A percentile compares a stretch with the other conserved stretches of the same genome.
phyloP scores from a whole-genome alignment of 78 protist species.

The Parvularia atlantis region DNA sequence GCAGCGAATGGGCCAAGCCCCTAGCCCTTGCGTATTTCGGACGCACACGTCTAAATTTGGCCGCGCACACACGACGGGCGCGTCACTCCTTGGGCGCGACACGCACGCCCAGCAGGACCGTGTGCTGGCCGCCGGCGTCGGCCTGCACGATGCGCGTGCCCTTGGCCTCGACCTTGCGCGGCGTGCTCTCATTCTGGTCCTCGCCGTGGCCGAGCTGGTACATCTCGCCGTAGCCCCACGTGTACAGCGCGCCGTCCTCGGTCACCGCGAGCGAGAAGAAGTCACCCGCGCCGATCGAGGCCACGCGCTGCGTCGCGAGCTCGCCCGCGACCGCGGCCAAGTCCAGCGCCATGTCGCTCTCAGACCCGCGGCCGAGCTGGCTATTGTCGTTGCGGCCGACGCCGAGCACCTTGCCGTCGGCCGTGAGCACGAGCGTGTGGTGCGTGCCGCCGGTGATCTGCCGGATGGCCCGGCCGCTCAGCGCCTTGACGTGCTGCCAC shows the following conservation, averaged over 20 bases:
- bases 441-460: constrained; percentile 7
- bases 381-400: constrained; percentile 13
- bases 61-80: too few relatives aligned
- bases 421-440: constrained; percentile 5
- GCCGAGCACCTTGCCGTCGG: background rate
- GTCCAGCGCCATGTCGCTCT: background rate
- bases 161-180: background rate
- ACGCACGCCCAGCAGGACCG: background rate
- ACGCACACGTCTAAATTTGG: too few relatives aligned
- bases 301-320: background rate
- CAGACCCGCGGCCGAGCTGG: constrained; percentile 14
- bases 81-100: too few relatives aligned
- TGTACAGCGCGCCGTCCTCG: constrained; percentile 7
- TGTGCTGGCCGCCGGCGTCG: background rate
- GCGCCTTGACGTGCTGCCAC: background rate
- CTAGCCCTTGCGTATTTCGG: too few relatives aligned
- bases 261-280: background rate
- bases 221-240: constrained; percentile 18
- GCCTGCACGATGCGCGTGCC: background rate
- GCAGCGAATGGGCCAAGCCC: too few relatives aligned
- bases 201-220: constrained; percentile 14
- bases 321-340: background rate
- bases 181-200: background rate
- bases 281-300: background rate
- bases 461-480: background rate